Base-by-base conservation (phyloP, 495 filamentous ascomycete species). In the Talaromyces stipitatus region DNA sequence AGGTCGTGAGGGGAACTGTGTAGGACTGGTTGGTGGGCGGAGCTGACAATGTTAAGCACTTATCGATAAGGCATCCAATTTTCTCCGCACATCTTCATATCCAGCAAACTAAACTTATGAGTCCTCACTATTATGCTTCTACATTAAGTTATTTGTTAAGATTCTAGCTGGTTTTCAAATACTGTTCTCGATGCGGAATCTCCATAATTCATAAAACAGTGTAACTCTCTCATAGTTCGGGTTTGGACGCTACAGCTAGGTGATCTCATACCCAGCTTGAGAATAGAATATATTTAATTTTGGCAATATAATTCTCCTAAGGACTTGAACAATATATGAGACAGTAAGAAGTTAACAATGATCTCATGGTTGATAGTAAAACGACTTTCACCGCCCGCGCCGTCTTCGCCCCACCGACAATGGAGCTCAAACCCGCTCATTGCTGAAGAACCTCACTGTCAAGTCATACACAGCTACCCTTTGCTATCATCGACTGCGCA, bases 401-500 rank as follows among this genome's bases (percentile, higher is more conserved):
- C 9, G 30, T 48, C 14, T 20, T 48, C 20, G 45, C 45, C 45
- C 45, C 45, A 48, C 45, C 36, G 36, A 41, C n/a, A 41, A 16
- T 48, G 45, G 45, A 48, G 45, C 45, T 48, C 24, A 26, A 23
- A 48, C 24, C 45, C 45, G 45, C 45, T n/a, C 2, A 6, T 11
- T 7, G 12, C 5, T 11, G 10, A 48, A 48, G 18, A 11, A 24
- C 45, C 20, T 48, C 22, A 48, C 20, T 48, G 23, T 26, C 20
- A 23, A 26, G 10, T 48, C 45, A 26, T n/a, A 22, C 51, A n/a
- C 30, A 51, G 20, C 5, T 14, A 30, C 48, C 6, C 12, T 2
- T 30, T 28, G 26, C 27, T 26, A 24, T 29, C 53, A 50, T 54
- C 30, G 56, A 45, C 43, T 54, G 43, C 48, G 32, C 36, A 27